Evolutionary conservation across 768 basidiomycete species (phyloP).

Genomic region (Paxillus rubicundulus): DNA sequence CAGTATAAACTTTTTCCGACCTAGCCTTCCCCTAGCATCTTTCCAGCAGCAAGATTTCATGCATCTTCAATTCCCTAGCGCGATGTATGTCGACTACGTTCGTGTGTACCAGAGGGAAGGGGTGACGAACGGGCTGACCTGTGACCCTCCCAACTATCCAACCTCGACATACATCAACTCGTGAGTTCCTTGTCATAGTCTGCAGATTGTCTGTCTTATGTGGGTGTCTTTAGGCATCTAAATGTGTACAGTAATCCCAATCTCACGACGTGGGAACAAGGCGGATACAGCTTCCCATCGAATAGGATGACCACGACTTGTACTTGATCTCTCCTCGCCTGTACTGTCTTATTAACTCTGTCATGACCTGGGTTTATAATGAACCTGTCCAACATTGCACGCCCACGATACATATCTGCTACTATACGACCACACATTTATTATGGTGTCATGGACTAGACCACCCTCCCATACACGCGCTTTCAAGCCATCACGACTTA

Average conservation of each 20-base stretch:
- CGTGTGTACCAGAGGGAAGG: slow-evolving; percentile 82
- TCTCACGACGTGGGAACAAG: slow-evolving; percentile 80
- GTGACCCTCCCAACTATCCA: slow-evolving; percentile 74
- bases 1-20: slow-evolving; percentile 1
- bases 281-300: slow-evolving; percentile 71
- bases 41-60: slow-evolving; percentile 75
- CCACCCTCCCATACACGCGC: not conserved
- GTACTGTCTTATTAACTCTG: slow-evolving; percentile 4
- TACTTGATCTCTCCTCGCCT: slow-evolving; percentile 15
- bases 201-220: slow-evolving; percentile 6
- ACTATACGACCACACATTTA: slow-evolving; percentile 27
- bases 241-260: slow-evolving; percentile 78
- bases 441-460: slow-evolving; percentile 22
- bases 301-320: slow-evolving; percentile 42
- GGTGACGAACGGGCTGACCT: slow-evolving; percentile 65
- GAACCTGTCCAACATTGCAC: slow-evolving; percentile 15
- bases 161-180: slow-evolving; percentile 76
- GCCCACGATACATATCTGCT: slow-evolving; percentile 19
- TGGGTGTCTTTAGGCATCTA: slow-evolving; percentile 25
- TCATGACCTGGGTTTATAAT: slow-evolving; percentile 3
- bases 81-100: slow-evolving; percentile 88
- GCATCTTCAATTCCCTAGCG: slow-evolving; percentile 71
- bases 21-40: slow-evolving; percentile 36
- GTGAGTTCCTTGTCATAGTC: slow-evolving; percentile 35
- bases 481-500: not conserved